These are phyloP conservation scores for Allium cepa DNA, from an alignment of 106 monocot species.

Conservation along the genomic window DNA sequence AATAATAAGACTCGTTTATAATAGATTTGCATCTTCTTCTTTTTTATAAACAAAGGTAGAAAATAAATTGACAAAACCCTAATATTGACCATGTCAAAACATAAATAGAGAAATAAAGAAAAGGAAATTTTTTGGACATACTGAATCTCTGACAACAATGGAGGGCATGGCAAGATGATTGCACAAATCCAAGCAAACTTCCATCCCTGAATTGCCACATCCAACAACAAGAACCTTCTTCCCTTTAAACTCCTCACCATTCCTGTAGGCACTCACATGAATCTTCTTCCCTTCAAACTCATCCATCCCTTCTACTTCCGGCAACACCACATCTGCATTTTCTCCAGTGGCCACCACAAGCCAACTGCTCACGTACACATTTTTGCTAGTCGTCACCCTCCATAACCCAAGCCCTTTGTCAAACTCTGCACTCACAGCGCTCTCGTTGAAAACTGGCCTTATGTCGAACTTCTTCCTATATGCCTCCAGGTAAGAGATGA, in stretches of 20 bases:
- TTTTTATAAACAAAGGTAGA: no score
- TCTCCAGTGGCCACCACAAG: constrained; percentile 82
- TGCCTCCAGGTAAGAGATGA: constrained; percentile 17
- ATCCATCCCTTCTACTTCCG: constrained; percentile 44
- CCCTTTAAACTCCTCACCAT: constrained; percentile 38
- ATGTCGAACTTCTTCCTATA: constrained; percentile 17
- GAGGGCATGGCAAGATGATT: constrained; percentile 44
- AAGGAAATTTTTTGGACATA: constrained; percentile 2
- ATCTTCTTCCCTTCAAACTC: constrained; percentile 30
- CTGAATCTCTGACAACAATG: constrained; percentile 65
- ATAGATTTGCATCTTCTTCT: no score
- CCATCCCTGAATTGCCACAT: constrained; percentile 87
- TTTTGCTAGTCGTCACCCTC: constrained; percentile 29
- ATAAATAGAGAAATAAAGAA: no score
- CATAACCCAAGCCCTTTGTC: constrained; percentile 21
- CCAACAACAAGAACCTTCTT: constrained; percentile 29
- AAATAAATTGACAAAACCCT: no score
- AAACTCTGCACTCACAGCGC: constrained; percentile 20
- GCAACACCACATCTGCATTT: constrained; percentile 75
- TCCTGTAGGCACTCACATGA: constrained; percentile 42
- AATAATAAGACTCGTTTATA: no score
- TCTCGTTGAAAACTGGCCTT: constrained; percentile 13
- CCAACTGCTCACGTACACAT: constrained; percentile 38
- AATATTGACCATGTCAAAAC: no score
- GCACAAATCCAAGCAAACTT: constrained; percentile 76